Conservation (phyloP, 768 basidiomycete species). For the Tricholoma sp. region DNA sequence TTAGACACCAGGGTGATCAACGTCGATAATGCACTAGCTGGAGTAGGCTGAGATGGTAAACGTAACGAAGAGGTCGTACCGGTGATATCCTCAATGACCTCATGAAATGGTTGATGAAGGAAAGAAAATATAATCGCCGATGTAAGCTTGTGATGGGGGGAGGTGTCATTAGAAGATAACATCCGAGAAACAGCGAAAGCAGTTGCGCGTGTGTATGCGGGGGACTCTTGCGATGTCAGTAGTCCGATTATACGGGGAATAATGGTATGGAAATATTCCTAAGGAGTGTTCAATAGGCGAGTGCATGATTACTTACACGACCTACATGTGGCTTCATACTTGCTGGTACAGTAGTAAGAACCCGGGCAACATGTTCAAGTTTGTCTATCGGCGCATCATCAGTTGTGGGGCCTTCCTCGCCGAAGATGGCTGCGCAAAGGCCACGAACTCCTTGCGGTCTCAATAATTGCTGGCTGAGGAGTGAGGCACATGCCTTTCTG, state of each 20-base stretch:
- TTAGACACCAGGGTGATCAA: slow-evolving; percentile 61
- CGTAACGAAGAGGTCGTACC: background rate
- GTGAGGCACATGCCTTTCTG: slow-evolving; percentile 51
- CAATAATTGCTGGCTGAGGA: slow-evolving; percentile 67
- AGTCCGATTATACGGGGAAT: slow-evolving; percentile 51
- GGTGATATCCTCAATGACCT: slow-evolving; percentile 1
- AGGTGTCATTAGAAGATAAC: slow-evolving; percentile 35
- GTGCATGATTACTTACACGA: background rate
- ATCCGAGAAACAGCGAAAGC: slow-evolving; percentile 68
- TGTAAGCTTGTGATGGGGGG: slow-evolving; percentile 23
- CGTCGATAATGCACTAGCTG: slow-evolving; percentile 41
- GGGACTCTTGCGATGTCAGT: slow-evolving; percentile 36
- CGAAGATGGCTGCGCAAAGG: slow-evolving; percentile 64
- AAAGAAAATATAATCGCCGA: slow-evolving; percentile 36
- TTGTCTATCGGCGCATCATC: slow-evolving; percentile 60
- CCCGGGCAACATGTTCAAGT: slow-evolving; percentile 63
- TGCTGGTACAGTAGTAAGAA: slow-evolving; percentile 60
- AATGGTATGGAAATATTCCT: slow-evolving; percentile 61
- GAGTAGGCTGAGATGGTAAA: slow-evolving; percentile 12
- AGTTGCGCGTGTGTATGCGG: slow-evolving; percentile 52
- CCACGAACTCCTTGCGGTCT: slow-evolving; percentile 68
- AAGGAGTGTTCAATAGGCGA: slow-evolving; percentile 3
- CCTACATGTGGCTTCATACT: slow-evolving; percentile 51
- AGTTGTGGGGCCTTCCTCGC: slow-evolving; percentile 45
- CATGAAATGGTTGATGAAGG: slow-evolving; percentile 50